Evolutionary conservation across 1,139 yeast species (phyloP).

Genomic region (Suhomyces wounanorum): DNA sequence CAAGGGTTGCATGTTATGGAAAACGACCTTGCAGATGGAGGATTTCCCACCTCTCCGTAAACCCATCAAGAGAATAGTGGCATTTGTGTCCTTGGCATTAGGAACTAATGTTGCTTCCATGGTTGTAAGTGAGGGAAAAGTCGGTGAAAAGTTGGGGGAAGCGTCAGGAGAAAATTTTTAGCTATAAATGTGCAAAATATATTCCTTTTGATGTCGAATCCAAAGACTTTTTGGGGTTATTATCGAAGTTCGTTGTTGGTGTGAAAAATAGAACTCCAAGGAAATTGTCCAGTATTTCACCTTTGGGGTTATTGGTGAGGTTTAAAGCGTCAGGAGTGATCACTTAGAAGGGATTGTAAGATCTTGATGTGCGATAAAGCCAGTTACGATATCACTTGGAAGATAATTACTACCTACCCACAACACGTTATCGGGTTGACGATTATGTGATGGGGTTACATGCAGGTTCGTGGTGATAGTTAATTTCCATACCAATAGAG

Average conservation of each 20-base stretch:
- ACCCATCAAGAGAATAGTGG: conserved; percentile 83
- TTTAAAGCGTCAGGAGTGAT: not conserved
- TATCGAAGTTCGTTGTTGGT: not conserved
- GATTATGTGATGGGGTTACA: not conserved
- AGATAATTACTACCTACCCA: not conserved
- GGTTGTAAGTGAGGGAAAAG: not conserved
- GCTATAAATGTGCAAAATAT: not conserved
- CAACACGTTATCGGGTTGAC: conserved; percentile 1
- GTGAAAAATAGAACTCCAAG: not conserved
- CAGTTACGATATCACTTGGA: not conserved
- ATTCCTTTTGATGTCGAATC: not conserved
- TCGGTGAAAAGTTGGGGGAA: not conserved
- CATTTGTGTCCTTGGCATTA: conserved; percentile 53
- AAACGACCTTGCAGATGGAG: conserved; percentile 90
- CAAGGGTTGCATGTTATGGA: conserved; percentile 94
- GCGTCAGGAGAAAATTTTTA: not conserved
- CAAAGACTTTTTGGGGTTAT: not conserved
- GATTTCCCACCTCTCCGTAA: conserved; percentile 81
- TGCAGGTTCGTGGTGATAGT: not conserved
- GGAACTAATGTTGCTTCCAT: conserved; percentile 39
- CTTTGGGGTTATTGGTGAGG: not conserved
- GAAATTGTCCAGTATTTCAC: not conserved
- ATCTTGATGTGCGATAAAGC: not conserved
- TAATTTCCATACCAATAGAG: not conserved
- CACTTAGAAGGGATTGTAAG: not conserved